Base-by-base conservation (phyloP, 305 asterid species). In the Fraxinus xanthoxyloides region DNA sequence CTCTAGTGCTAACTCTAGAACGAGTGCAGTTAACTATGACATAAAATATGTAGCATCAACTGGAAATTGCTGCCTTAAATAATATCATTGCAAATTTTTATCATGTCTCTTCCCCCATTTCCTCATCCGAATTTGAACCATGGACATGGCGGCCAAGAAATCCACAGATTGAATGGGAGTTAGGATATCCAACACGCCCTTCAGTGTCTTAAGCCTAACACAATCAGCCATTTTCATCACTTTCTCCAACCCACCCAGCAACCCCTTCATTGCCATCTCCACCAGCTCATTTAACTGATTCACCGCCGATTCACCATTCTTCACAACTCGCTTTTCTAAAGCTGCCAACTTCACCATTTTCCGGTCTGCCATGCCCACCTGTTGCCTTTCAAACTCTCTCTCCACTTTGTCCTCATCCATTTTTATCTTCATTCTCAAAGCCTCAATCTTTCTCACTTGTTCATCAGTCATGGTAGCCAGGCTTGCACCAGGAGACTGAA, bases 141-240 rank as follows among this genome's bases (percentile, higher is more conserved):
- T 81, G 0, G 94, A 81, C 15, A 82, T 83, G 15, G 94, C 90
- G 4, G 93, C 90, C 85, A 93, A 85, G 86, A 92, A 88, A 34
- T 87, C 82, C 0, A 87, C 89, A 79, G 91, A 6, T 65, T 93
- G 97, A 31, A 40, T 7, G 1, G 96, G 94, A 7, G 31, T 89
- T 82, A 91, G 31, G 46, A 88, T 83, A 19, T 92, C 94, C 88
- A 93, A 26, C 56, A 92, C 77, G 5, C 93, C 92, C 77, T 93
- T 91, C 86, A 93, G 65, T 2, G 97, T 81, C 88, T 87, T 90
- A n/a, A 92, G 86, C 84, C 98, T 85, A 56, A 84, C 93, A 21
- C 94, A 93, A 67, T 93, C 95, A 1, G 92, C 94, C 97, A 89
- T 92, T 76, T 92, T 93, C 93, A 93, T 89, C 48, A 91, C 93